Evolutionary conservation across 106 monocot genomes (phyloP), one percentile per base, ranked within the genome.

Genomic region (Amphibolis antarctica): DNA sequence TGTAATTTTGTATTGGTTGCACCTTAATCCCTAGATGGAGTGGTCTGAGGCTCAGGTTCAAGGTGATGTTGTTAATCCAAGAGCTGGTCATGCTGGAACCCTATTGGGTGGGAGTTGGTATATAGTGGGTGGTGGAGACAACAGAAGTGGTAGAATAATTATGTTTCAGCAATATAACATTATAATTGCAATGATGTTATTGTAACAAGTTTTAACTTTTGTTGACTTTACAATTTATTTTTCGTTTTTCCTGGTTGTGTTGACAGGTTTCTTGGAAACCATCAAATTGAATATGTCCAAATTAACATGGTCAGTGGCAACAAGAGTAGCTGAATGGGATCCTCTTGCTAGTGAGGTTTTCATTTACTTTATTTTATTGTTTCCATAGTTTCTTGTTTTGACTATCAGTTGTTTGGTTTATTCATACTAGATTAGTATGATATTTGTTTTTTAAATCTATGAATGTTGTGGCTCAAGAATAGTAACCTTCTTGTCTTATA

Each of bases 41-140:
- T 93, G 93, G 93, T 81, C 93, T 66, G 80, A 86, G 46, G 72
- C 84, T 60, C 78, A 83, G 15, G 76, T 74, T 55, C 85, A 81
- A 48, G 85, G 81, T 72, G 77, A 72, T 15, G 76, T 64, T 70
- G 78, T 85, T 30, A 71, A 44, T 51, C 85, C 88, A 28, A 78
- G 93, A 55, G 83, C 88, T 60, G 93, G 93, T 69, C 93, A 93
- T 79, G 88, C 93, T 60, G 75, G 85, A 6, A 60, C 85, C 14
- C 50, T 47, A 10, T 54, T 89, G 9, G 80, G 75, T 57, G 88
- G 82, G 28, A 72, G 65, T 30, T 86, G 85, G 93, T 93, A 83
- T 73, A 81, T 93, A 47, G 88, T 83, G 75, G 93, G 93, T 67
- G 93, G 88, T 69, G 93, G 93, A 70, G 88, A 93, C 72, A 93